Conservation (phyloP, 306 rosid genomes). For the Purshia tridentata region DNA sequence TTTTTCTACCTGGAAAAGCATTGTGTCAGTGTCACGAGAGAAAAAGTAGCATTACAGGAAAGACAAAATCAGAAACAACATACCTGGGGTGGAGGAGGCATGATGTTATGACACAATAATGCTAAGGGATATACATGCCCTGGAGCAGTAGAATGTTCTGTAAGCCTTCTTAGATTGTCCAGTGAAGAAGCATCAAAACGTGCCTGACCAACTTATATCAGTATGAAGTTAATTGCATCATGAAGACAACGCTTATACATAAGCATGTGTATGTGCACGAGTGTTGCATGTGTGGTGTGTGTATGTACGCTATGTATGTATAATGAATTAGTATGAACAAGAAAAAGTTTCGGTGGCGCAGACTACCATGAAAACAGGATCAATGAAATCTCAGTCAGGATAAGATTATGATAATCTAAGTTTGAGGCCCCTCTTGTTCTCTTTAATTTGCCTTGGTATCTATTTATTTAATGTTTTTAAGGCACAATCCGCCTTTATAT, state of each 20-base stretch:
- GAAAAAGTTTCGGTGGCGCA: background rate
- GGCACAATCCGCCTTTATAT: too few relatives aligned
- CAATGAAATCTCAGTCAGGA: too few relatives aligned
- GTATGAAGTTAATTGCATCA: slow-evolving; percentile 34
- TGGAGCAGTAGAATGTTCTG: slow-evolving; percentile 75
- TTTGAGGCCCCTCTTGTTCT: too few relatives aligned
- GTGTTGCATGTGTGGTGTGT: background rate
- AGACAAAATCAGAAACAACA: slow-evolving; percentile 28
- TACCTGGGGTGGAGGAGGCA: slow-evolving; percentile 94
- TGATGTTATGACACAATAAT: slow-evolving; percentile 76
- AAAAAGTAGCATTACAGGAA: slow-evolving; percentile 20
- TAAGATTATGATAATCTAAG: too few relatives aligned
- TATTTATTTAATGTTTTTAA: too few relatives aligned
- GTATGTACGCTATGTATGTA: background rate
- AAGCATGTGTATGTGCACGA: too few relatives aligned
- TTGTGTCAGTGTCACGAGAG: slow-evolving; percentile 14
- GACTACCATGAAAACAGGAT: background rate
- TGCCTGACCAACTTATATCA: slow-evolving; percentile 68
- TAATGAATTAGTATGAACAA: background rate
- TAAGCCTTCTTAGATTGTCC: slow-evolving; percentile 92
- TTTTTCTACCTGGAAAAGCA: slow-evolving; percentile 66
- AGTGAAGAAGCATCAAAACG: slow-evolving; percentile 85
- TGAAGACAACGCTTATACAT: background rate
- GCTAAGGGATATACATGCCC: slow-evolving; percentile 92
- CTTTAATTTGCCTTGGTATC: too few relatives aligned